These are phyloP conservation scores for Multifurca ochricompacta DNA, from an alignment of 768 basidiomycete genomes.

Conservation along the genomic window DNA sequence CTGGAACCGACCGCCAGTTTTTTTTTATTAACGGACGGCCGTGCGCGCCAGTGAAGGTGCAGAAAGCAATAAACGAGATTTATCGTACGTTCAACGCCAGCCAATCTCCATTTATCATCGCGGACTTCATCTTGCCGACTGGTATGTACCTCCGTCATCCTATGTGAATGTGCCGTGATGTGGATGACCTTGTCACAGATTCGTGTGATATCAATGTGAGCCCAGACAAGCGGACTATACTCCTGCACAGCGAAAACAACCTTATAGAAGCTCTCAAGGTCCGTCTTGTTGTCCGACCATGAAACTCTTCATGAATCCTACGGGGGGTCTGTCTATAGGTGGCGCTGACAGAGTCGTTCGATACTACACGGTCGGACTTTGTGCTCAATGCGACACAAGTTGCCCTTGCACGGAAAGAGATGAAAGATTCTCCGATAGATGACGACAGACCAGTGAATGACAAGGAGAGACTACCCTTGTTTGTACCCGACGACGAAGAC, in stretches of 20 bases:
- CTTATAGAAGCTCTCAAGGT: constrained; percentile 77
- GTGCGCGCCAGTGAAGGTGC: constrained; percentile 69
- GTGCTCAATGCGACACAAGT: constrained; percentile 18
- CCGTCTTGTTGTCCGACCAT: too few relatives aligned
- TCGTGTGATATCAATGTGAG: constrained; percentile 89
- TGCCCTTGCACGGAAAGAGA: constrained; percentile 1
- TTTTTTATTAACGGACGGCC: constrained; percentile 91
- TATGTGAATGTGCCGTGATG: not conserved
- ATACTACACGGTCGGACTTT: constrained; percentile 17
- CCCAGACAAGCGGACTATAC: constrained; percentile 94
- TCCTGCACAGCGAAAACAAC: constrained; percentile 80
- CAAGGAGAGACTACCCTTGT: not conserved
- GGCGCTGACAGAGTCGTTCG: constrained; percentile 13
- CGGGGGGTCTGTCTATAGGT: constrained; percentile 3
- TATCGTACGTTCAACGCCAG: constrained; percentile 73
- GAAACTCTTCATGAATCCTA: too few relatives aligned
- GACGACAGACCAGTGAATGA: not conserved
- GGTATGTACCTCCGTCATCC: constrained; percentile 37
- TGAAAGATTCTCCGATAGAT: not conserved
- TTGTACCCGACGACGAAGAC: constrained; percentile 8
- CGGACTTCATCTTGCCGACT: constrained; percentile 76
- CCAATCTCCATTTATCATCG: constrained; percentile 76
- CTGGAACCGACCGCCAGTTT: constrained; percentile 81
- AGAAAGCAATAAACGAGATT: constrained; percentile 87
- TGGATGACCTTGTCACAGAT: constrained; percentile 35